Base-by-base conservation (phyloP, 2,329 filamentous ascomycete genomes). In the Sarocladiaceae sp. region DNA sequence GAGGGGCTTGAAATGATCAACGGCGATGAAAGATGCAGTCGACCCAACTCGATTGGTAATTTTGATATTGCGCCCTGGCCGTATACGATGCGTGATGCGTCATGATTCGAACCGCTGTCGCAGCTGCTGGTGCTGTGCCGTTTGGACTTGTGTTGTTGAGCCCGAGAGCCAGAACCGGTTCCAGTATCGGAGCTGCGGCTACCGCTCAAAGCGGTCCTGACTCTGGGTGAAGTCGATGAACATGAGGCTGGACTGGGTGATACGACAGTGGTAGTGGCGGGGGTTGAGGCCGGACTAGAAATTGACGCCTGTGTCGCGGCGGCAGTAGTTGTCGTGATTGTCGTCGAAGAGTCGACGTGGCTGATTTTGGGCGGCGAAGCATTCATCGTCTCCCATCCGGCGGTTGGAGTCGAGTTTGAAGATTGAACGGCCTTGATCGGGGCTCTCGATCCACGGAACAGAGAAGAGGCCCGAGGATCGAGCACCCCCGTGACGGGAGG, bases 1-100 rank as follows among this genome's bases (percentile, higher is more conserved):
- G 65, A 68, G 5, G 65, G 62, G 13, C 62, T 66, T 21, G 55
- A 61, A 21, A 68, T 57, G 34, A 68, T 60, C 45, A 68, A 58
- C 1, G 64, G 64, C 10, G 54, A 53, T 3, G 58, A 52, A 6
- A 65, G 49, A 15, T 52, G 51, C 10, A 66, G 52, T 2, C 54
- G 55, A 21, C 51, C 55, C 6, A 68, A 53, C 46, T 68, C 65
- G 11, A 51, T 50, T 4, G 64, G 54, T 5, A 68, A 52, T 4
- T 55, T 57, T 15, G 53, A 43, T 39, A 67, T 48, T 24, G 60
- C 55, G 27, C 61, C 60, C 2, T 51, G 50, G 2, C 65, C 65
- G 44, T 60, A 59, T 27, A 68, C 59, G 21, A 66, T 48, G 21
- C 61, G 60, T 12, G 64, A 60, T 3, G 56, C 49, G 0, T 52